These are phyloP conservation scores for Acanthochlamys bracteata DNA, from an alignment of 106 monocot species.

Conservation along the genomic window DNA sequence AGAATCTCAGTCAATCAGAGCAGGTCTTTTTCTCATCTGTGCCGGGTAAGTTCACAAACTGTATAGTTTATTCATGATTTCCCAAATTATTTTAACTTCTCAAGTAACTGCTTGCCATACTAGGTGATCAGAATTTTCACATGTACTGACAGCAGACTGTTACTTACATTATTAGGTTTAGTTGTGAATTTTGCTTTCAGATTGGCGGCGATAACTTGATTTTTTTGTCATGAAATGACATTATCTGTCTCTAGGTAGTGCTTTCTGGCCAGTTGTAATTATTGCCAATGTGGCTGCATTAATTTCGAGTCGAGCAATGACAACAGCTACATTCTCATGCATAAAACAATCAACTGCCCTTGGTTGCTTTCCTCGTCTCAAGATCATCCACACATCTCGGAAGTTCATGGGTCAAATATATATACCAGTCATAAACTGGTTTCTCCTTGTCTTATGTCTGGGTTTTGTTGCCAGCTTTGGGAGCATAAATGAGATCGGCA, in stretches of 20 bases:
- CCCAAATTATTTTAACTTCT: neutral
- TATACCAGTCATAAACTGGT: conserved; percentile 88
- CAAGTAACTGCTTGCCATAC: too few species aligned
- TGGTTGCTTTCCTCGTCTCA: conserved; percentile 87
- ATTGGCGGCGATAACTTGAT: neutral
- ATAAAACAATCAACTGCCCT: conserved; percentile 88
- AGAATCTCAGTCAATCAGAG: conserved; percentile 46
- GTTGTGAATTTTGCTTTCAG: neutral
- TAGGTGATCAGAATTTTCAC: too few species aligned
- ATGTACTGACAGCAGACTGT: too few species aligned
- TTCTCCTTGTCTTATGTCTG: conserved; percentile 52
- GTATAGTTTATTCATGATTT: neutral
- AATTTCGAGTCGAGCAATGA: conserved; percentile 88
- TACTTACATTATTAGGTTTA: too few species aligned
- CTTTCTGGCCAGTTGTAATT: conserved; percentile 74
- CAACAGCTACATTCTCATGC: conserved; percentile 80
- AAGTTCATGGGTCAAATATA: conserved; percentile 95
- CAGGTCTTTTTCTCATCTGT: conserved; percentile 83
- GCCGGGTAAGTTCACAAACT: conserved; percentile 48
- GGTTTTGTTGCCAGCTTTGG: conserved; percentile 53
- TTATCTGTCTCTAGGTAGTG: conserved; percentile 32
- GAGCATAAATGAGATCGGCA: conserved; percentile 71
- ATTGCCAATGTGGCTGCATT: conserved; percentile 79
- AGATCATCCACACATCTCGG: conserved; percentile 77
- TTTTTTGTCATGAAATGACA: neutral